Evolutionary conservation across 2,329 filamentous ascomycete species (phyloP).

Genomic region (Sporothrix sp.): DNA sequence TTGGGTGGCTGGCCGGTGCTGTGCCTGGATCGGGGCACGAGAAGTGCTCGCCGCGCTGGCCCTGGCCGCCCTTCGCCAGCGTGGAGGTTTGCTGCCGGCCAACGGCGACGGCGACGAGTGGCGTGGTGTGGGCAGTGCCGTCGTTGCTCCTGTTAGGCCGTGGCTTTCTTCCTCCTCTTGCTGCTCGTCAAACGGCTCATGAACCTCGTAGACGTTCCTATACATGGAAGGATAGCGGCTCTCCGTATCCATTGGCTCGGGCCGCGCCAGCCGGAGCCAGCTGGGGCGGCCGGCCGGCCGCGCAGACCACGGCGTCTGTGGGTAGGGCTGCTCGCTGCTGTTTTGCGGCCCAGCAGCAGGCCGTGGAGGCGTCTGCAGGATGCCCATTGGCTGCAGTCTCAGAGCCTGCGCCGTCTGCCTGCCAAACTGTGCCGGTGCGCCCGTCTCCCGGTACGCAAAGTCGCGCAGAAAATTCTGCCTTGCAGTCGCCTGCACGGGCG

Average conservation of each 20-base stretch:
- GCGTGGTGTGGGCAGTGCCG: conserved; percentile 5
- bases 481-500: not conserved
- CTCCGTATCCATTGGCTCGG: not conserved
- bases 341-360: not conserved
- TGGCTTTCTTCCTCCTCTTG: not conserved
- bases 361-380: not conserved
- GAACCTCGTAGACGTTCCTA: not conserved
- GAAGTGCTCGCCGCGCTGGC: too few relatives aligned
- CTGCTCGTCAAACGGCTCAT: not conserved
- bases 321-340: not conserved
- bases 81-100: too few relatives aligned
- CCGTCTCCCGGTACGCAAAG: not conserved
- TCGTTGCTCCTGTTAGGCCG: not conserved
- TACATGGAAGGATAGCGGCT: not conserved
- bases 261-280: conserved; percentile 4
- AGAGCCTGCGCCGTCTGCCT: not conserved
- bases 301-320: conserved; percentile 1
- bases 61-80: too few relatives aligned
- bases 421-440: too few relatives aligned
- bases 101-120: conserved; percentile 3
- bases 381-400: not conserved
- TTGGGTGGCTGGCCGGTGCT: not conserved
- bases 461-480: not conserved
- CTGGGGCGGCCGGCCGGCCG: not conserved
- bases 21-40: not conserved